Evolutionary conservation across 441 rosid genomes (phyloP).

Genomic region (Pelargonium myrrhifolium): DNA sequence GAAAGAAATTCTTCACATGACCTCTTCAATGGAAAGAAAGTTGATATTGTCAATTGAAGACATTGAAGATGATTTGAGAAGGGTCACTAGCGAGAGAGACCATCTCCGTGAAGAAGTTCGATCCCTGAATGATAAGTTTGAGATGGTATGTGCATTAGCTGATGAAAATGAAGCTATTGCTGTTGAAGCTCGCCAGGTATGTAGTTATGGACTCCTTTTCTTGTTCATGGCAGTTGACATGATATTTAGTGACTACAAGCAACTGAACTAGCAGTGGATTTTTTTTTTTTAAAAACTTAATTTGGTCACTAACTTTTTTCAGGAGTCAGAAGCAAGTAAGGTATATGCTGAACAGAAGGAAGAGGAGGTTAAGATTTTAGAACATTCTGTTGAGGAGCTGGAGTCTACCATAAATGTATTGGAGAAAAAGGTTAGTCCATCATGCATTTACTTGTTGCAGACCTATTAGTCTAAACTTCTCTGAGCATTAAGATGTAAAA

Average conservation of each 20-base stretch:
- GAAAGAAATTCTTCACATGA: slow-evolving; percentile 59
- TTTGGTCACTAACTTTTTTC: slow-evolving; percentile 15
- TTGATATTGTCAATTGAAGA: slow-evolving; percentile 37
- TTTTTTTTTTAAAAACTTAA: slow-evolving; percentile 9
- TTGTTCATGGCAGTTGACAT: slow-evolving; percentile 13
- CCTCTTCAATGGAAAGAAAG: slow-evolving; percentile 44
- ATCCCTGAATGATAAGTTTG: slow-evolving; percentile 58
- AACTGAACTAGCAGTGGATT: not conserved
- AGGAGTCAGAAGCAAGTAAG: slow-evolving; percentile 82
- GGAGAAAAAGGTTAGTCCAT: slow-evolving; percentile 69
- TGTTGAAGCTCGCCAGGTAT: slow-evolving; percentile 77
- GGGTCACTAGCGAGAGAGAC: slow-evolving; percentile 47
- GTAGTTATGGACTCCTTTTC: slow-evolving; percentile 14
- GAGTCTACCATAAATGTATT: slow-evolving; percentile 73
- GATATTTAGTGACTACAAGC: not conserved
- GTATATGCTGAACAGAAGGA: slow-evolving; percentile 76
- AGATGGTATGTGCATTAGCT: slow-evolving; percentile 58
- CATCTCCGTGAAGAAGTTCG: slow-evolving; percentile 51
- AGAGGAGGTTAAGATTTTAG: slow-evolving; percentile 85
- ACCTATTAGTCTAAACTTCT: slow-evolving; percentile 6
- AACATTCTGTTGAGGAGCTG: slow-evolving; percentile 84
- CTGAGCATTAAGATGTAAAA: slow-evolving; percentile 5
- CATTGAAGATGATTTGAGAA: slow-evolving; percentile 47
- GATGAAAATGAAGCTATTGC: slow-evolving; percentile 91
- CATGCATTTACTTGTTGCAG: slow-evolving; percentile 5